Evolutionary conservation across 208 protist genomes (phyloP), one percentile per base, ranked within the genome.

Genomic region (Wallacemonas sp.): DNA sequence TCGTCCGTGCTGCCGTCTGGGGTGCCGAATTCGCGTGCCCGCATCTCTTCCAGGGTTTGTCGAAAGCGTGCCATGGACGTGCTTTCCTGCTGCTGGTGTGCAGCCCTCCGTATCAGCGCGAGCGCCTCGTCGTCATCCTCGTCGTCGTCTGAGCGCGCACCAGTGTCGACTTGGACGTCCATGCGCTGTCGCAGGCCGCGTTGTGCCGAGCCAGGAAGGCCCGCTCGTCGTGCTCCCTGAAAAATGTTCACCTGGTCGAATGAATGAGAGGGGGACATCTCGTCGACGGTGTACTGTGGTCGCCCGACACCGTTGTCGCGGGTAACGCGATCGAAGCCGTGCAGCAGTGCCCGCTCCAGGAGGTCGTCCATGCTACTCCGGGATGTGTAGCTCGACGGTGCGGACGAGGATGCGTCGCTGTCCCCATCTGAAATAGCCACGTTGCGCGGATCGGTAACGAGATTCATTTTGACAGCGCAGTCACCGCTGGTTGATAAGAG

Each of bases 381-480:
- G 34, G 68, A 72, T 33, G 39, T 48, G 36, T 34, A 48, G 47
- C 67, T 71, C 6, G 33, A 66, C 14, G 16, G 16, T 5, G 52
- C 34, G 32, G 47, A 55, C 47, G 47, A 58, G 6, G 32, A 58
- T 8, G 32, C 32, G 5, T 58, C 52, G n/a, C 30, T 58, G 26
- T 46, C 56, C 43, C 65, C 48, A 52, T 66, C 69, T n/a, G 77
- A 78, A 2, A 90, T 61, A 19, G 72, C 70, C n/a, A 90, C 58
- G 5, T 61, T 49, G 0, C 57, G 49, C 3, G 62, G 76, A 19
- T 77, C 54, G 19, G 74, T 79, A 26, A 80, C 76, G n/a, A 90
- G 68, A 65, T 78, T 90, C 83, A 90, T 90, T 4, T 3, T 58
- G 5, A 8, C 4, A 29, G n/a, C n/a, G n/a, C n/a, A n/a, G n/a